Conservation (phyloP, 768 basidiomycete species). For the Crucibulum laeve region DNA sequence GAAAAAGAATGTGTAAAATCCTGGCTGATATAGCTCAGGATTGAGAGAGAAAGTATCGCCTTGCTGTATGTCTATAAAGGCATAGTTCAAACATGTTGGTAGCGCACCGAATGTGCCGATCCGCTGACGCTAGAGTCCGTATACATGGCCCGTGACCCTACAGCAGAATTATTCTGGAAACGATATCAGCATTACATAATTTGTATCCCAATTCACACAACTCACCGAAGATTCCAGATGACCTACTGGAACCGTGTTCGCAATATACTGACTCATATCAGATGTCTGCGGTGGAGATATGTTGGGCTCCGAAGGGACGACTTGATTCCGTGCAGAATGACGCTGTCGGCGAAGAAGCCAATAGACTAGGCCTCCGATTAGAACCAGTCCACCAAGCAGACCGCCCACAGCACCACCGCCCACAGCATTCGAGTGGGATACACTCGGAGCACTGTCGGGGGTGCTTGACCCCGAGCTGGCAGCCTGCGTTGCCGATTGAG, state of each 20-base stretch:
- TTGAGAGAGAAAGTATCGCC: too few species aligned
- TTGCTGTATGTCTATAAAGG: too few species aligned
- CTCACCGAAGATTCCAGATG: neutral
- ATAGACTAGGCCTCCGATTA: constrained; percentile 25
- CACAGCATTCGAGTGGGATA: constrained; percentile 31
- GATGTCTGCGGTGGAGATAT: neutral
- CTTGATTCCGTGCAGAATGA: constrained; percentile 12
- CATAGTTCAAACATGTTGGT: neutral
- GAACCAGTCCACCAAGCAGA: constrained; percentile 23
- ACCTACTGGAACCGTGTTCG: constrained; percentile 10
- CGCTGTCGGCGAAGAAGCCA: constrained; percentile 18
- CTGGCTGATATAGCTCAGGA: too few species aligned
- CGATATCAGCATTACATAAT: neutral
- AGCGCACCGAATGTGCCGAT: neutral
- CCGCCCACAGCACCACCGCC: constrained; percentile 46
- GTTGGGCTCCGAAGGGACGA: neutral
- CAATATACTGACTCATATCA: constrained; percentile 14
- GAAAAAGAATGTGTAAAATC: too few species aligned
- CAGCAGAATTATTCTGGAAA: neutral
- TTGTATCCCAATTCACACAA: neutral
- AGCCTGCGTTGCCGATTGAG: neutral
- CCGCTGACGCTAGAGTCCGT: neutral
- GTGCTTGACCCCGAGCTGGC: neutral
- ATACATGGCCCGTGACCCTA: neutral
- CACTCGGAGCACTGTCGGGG: constrained; percentile 5